A percentile compares a stretch with the other conserved stretches of the same genome.
Evolutionary conservation across 495 filamentous ascomycete genomes (phyloP).

Genomic region (Neurospora sp.): DNA sequence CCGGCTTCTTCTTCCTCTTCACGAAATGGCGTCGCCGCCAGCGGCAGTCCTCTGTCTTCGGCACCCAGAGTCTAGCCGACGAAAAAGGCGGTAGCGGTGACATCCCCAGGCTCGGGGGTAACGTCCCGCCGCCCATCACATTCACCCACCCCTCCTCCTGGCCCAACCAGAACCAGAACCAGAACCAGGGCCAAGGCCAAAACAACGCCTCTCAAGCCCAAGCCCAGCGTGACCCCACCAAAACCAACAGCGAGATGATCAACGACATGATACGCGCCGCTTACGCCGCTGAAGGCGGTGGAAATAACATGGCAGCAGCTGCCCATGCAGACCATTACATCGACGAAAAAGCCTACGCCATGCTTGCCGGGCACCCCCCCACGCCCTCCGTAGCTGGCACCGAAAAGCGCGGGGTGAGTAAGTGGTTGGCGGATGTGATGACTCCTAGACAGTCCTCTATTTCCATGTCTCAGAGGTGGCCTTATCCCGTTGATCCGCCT

Average conservation of each 20-base stretch:
- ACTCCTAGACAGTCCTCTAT: background rate
- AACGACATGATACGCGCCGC: background rate
- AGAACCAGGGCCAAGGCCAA: background rate
- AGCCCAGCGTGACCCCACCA: background rate
- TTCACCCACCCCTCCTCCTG: background rate
- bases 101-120: background rate
- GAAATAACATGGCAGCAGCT: background rate
- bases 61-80: background rate
- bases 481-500: background rate
- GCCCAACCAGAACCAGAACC: slow-evolving; percentile 33
- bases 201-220: slow-evolving; percentile 20
- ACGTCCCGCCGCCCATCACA: background rate
- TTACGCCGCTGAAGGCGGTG: background rate
- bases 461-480: background rate
- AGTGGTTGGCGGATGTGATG: background rate
- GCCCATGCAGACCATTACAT: background rate
- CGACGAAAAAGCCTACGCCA: background rate
- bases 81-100: background rate
- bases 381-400: background rate
- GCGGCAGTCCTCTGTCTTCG: background rate
- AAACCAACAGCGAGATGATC: background rate
- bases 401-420: background rate
- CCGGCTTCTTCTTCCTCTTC: background rate
- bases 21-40: background rate
- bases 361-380: background rate